Base-by-base conservation (phyloP, 306 rosid genomes). In the Astragalus glycyphyllos region DNA sequence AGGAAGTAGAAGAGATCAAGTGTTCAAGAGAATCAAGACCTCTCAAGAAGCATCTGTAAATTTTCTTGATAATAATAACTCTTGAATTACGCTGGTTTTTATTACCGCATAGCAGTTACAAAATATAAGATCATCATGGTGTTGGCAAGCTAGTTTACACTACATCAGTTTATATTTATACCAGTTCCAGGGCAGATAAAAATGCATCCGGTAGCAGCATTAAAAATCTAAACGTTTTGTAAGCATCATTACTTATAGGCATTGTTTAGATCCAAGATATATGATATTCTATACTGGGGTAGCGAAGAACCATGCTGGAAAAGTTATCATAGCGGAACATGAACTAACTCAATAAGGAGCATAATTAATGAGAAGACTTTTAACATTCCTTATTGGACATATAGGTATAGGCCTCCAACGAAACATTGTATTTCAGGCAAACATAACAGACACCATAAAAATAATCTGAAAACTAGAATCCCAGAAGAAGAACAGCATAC, bases 81-180 rank as follows among this genome's bases (percentile, higher is more conserved):
- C 7, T 46, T 23, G 49, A n/a, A 46, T 4, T 46, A 38, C 15
- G 47, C 58, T 4, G 0, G 46, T 65, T 65, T 13, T 46, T 57
- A 46, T 31, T 46, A 13, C 71, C 31, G 46, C 5, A 65, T 26
- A 65, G 31, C 5, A 65, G 23, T n/a, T 65, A 29, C 42, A 47
- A 46, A 65, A 31, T 48, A 31, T 13, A 65, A 29, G 13, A 48
- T 48, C 6, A 45, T 14, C 58, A 64, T 64, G 13, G 44, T 14
- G 15, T 65, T 49, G 16, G n/a, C 46, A 51, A 49, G 42, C 5
- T 71, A 32, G 50, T 46, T 54, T 56, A 45, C 2, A 29, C 8
- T 35, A 62, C 20, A 68, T n/a, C n/a, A n/a, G n/a, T 49, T 71
- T 45, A 71, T 71, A 71, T 42, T 48, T 17, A 23, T 11, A 60